A percentile compares a stretch with the other conserved stretches of the same genome.
These are phyloP conservation scores for Apostasia shenzhenica DNA, from an alignment of 106 monocot species.

Conservation along the genomic window DNA sequence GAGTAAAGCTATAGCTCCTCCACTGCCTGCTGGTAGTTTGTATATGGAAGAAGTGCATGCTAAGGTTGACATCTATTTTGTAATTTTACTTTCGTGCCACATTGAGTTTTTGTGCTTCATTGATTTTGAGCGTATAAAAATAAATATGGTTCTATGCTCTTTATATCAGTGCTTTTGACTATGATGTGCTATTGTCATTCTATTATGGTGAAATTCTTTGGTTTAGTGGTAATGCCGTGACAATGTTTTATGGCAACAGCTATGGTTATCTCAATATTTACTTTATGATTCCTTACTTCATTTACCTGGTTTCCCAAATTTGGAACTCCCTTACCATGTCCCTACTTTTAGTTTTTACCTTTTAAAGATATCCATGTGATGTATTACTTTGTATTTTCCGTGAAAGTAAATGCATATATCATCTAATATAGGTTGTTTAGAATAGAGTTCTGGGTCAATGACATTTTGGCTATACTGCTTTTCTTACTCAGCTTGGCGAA, in stretches of 20 bases:
- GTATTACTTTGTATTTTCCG: neutral
- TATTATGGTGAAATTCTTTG: too few species aligned
- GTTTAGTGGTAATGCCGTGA: too few species aligned
- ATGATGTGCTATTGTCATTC: too few species aligned
- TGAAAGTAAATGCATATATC: neutral
- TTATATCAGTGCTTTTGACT: too few species aligned
- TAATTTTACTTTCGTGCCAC: neutral
- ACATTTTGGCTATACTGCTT: slow-evolving; percentile 6
- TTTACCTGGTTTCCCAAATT: too few species aligned
- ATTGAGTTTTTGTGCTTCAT: neutral
- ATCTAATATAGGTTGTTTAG: neutral
- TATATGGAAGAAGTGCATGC: slow-evolving; percentile 98
- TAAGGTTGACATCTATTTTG: slow-evolving; percentile 40
- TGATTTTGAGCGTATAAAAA: neutral
- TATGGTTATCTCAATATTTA: too few species aligned
- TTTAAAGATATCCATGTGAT: neutral
- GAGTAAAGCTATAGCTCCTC: slow-evolving; percentile 73
- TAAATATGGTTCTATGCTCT: neutral
- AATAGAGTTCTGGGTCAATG: neutral
- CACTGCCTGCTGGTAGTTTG: slow-evolving; percentile 72
- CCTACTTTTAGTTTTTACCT: neutral
- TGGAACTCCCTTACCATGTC: neutral
- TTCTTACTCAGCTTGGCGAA: slow-evolving; percentile 64
- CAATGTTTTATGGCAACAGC: too few species aligned
- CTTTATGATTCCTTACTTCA: too few species aligned